phyloP scores from a whole-genome alignment of 208 protist genomes.

The Leishmania lainsoni region DNA sequence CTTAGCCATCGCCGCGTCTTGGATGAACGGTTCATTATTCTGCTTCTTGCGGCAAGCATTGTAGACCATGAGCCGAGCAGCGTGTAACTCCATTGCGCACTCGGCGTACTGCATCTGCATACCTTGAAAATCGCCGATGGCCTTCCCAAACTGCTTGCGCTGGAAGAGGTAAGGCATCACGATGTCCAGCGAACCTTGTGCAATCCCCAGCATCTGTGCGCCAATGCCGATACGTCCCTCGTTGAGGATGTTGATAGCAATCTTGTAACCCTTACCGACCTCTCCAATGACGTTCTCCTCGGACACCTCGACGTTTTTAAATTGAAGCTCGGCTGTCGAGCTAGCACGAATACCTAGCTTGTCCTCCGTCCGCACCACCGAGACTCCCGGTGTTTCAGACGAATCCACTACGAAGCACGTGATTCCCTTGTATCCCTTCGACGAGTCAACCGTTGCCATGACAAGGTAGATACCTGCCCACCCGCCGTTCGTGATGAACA shows the following conservation, averaged over 20 bases:
- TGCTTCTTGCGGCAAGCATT: conserved; percentile 94
- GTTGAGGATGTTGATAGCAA: conserved; percentile 94
- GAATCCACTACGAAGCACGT: conserved; percentile 96
- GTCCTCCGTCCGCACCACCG: conserved; percentile 93
- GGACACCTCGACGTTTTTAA: conserved; percentile 90
- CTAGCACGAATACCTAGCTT: conserved; percentile 96
- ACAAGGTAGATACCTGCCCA: conserved; percentile 94
- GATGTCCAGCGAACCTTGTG: conserved; percentile 77
- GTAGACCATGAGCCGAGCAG: conserved; percentile 88
- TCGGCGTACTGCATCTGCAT: conserved; percentile 94
- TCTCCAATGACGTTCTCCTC: conserved; percentile 80
- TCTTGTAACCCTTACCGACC: conserved; percentile 94
- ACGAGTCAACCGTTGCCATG: conserved; percentile 92
- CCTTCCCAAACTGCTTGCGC: conserved; percentile 93
- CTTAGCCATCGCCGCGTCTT: conserved; percentile 97
- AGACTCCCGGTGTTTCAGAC: conserved; percentile 79
- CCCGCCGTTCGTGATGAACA: conserved; percentile 94
- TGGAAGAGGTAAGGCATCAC: conserved; percentile 88
- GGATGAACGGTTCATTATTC: conserved; percentile 79
- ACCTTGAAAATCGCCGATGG: conserved; percentile 94
- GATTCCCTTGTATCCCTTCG: conserved; percentile 93
- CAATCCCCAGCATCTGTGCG: conserved; percentile 94
- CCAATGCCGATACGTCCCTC: conserved; percentile 96
- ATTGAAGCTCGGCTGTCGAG: conserved; percentile 94
- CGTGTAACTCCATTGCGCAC: conserved; percentile 71